phyloP scores from a whole-genome alignment of 805 yeast genomes.

The Hanseniaspora vineae region DNA sequence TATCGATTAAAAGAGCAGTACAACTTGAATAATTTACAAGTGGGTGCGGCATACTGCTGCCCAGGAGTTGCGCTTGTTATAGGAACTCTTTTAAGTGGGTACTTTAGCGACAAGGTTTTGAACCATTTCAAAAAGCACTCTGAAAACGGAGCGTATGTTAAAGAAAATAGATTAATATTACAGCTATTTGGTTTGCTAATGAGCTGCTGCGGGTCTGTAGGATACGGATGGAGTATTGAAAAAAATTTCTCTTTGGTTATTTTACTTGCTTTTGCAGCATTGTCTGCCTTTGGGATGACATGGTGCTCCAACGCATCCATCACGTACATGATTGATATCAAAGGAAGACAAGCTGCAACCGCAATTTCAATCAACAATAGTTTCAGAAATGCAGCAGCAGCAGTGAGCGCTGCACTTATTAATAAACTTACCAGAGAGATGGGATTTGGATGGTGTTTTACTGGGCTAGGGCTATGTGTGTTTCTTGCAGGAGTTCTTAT shows the following conservation, averaged over 20 bases:
- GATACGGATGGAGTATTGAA: constrained; percentile 41
- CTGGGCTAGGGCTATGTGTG: constrained; percentile 32
- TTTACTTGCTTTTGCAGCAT: constrained; percentile 31
- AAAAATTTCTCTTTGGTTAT: constrained; percentile 26
- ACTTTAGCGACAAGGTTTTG: constrained; percentile 29
- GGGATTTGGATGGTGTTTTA: constrained; percentile 45
- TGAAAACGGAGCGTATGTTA: constrained; percentile 26
- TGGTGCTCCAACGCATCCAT: constrained; percentile 42
- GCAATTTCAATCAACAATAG: constrained; percentile 41
- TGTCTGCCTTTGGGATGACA: constrained; percentile 41
- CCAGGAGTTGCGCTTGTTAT: constrained; percentile 37
- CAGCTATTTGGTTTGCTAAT: constrained; percentile 32
- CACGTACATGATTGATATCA: constrained; percentile 39
- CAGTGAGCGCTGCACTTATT: constrained; percentile 36
- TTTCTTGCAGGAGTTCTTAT: constrained; percentile 15
- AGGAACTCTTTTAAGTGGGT: constrained; percentile 39
- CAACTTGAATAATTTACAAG: constrained; percentile 22
- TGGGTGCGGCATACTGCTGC: constrained; percentile 36
- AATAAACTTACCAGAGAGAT: constrained; percentile 21
- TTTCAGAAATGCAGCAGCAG: constrained; percentile 41
- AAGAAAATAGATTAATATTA: constrained; percentile 31
- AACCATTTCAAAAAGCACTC: constrained; percentile 17
- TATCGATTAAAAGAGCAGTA: constrained; percentile 28
- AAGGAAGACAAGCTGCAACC: constrained; percentile 37
- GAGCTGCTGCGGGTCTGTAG: constrained; percentile 32